Base-by-base conservation (phyloP, 768 basidiomycete genomes). In the Hericium coralloides region DNA sequence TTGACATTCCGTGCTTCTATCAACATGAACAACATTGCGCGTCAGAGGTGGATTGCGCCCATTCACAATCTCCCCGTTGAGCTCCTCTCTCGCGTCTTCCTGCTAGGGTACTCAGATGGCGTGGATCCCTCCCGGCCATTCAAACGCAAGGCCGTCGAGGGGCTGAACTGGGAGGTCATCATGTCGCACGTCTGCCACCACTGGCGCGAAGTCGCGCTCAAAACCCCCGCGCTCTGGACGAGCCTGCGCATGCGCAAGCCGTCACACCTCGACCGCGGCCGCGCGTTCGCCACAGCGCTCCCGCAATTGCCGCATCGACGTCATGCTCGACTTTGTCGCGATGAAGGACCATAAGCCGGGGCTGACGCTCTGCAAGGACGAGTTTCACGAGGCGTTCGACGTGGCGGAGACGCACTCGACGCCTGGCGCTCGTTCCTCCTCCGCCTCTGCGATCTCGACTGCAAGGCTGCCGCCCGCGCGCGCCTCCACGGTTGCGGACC, bases 371-470 rank as follows among this genome's bases (percentile, higher is more conserved):
- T 81, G 75, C 66, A 72, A 70, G 41, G 71, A 75, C 6, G 79
- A 83, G 63, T 74, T 85, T 49, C 61, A 70, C 47, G 59, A 67
- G 31, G 74, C 80, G 41, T 73, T 73, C 59, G 59, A 64, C 37
- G 38, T 65, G 53, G 52, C 70, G 56, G 60, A 58, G 0, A 77
- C 77, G 8, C 72, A 79, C 60, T 76, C 83, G 48, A 57, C 64
- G 15, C 76, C 25, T 84, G 83, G 83, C 74, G 79, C 20, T 74
- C 81, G n/a, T 76, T 84, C 59, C 75, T 78, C 58, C 76, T 83
- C 66, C 81, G 80, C 66, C 75, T 85, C 22, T 77, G 81, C 25
- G 80, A 81, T 64, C 76, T 79, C 59, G 70, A 73, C n/a, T 83
- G 82, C 69, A 84, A 84, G 69, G 69, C 68, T 43, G 69, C 70